phyloP scores from a whole-genome alignment of 2,329 filamentous ascomycete species.

The Metarhizium robertsii region DNA sequence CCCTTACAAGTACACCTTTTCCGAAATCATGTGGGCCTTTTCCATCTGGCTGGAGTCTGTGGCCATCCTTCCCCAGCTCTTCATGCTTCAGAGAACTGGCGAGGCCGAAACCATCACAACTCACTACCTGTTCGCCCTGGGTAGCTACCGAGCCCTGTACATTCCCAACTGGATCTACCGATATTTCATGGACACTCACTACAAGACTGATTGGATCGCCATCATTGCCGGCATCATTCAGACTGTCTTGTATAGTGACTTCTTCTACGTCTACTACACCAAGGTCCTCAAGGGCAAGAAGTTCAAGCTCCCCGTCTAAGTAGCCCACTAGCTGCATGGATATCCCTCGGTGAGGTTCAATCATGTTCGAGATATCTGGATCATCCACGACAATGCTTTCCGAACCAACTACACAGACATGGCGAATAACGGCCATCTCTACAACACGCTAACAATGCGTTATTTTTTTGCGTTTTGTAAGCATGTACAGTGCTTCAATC shows the following conservation, averaged over 20 bases:
- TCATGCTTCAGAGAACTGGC: constrained; percentile 95
- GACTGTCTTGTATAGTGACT: constrained; percentile 94
- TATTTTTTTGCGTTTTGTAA: not conserved
- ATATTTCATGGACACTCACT: constrained; percentile 64
- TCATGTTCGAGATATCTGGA: constrained; percentile 5
- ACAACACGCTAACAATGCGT: not conserved
- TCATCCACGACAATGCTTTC: constrained; percentile 1
- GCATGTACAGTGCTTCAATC: not conserved
- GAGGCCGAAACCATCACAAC: constrained; percentile 99
- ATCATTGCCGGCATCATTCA: constrained; percentile 85
- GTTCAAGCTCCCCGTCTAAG: constrained; percentile 74
- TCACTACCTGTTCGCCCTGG: constrained; percentile 92
- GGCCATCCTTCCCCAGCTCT: constrained; percentile 92
- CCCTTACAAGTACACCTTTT: constrained; percentile 72
- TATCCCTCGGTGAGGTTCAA: not conserved
- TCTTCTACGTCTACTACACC: constrained; percentile 99
- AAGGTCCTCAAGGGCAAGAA: constrained; percentile 88
- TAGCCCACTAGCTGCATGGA: not conserved
- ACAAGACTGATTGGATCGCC: constrained; percentile 75
- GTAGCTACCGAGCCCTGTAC: constrained; percentile 84
- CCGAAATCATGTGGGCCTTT: constrained; percentile 93
- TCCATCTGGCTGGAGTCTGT: constrained; percentile 97
- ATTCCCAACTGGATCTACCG: constrained; percentile 98
- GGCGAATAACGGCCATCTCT: not conserved
- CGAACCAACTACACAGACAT: not conserved